Conservation (phyloP, 768 basidiomycete genomes). For the Baorangia bicolor region DNA sequence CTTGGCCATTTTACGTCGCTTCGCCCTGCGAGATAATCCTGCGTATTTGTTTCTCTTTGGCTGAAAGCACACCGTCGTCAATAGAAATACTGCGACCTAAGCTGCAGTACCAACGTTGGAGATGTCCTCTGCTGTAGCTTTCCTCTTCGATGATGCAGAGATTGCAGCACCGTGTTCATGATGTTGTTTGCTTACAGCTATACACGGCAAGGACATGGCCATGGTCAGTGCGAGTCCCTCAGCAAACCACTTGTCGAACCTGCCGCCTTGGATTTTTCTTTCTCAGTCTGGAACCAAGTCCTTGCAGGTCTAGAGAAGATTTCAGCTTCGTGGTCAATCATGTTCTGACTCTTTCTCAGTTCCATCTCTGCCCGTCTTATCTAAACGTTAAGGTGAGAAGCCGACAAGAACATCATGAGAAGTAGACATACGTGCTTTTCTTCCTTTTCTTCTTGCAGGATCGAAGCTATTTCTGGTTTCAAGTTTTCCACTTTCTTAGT, state of each 20-base stretch:
- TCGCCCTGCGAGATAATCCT: constrained; percentile 83
- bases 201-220: neutral
- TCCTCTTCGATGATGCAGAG: constrained; percentile 40
- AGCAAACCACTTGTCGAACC: constrained; percentile 43
- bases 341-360: constrained; percentile 89
- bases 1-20: constrained; percentile 82
- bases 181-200: constrained; percentile 74
- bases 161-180: constrained; percentile 58
- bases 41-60: constrained; percentile 75
- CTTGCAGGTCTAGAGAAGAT: constrained; percentile 91
- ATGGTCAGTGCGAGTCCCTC: constrained; percentile 5
- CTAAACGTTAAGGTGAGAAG: constrained; percentile 39
- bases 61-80: constrained; percentile 35
- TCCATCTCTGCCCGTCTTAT: constrained; percentile 94
- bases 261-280: constrained; percentile 79
- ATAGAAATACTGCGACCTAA: neutral
- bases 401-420: neutral
- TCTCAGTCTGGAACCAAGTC: constrained; percentile 96
- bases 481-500: constrained; percentile 63
- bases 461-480: constrained; percentile 73
- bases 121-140: constrained; percentile 29
- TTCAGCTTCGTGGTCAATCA: constrained; percentile 90
- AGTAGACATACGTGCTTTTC: constrained; percentile 74
- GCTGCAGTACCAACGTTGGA: constrained; percentile 40
- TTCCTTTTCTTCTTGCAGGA: constrained; percentile 90